These are phyloP conservation scores for Parasarocladium wereldwijsianum DNA, from an alignment of 2,329 filamentous ascomycete species.

Conservation along the genomic window DNA sequence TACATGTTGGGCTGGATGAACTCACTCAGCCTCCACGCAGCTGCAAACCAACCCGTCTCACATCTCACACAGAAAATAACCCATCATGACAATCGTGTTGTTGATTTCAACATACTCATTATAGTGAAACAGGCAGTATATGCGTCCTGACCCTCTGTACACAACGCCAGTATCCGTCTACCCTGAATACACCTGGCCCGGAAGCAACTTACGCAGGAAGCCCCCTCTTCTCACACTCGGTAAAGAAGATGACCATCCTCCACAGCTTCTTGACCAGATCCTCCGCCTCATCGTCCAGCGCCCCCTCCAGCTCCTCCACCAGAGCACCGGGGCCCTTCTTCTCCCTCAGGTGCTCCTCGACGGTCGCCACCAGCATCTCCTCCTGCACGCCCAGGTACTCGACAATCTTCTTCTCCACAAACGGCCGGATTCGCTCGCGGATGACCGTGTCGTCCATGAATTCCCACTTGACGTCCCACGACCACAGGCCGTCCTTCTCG, in stretches of 20 bases:
- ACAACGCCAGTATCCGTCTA: no score
- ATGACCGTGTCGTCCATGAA: constrained; percentile 71
- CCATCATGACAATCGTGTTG: no score
- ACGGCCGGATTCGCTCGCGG: constrained; percentile 75
- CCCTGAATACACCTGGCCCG: no score
- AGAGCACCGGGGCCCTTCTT: constrained; percentile 63
- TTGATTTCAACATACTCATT: no score
- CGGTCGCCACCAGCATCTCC: constrained; percentile 84
- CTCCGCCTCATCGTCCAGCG: constrained; percentile 88
- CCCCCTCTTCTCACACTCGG: constrained; percentile 83
- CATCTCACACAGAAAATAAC: no score
- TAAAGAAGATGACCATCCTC: constrained; percentile 98
- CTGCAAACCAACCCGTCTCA: no score
- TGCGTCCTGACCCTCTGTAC: no score
- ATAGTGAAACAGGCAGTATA: no score
- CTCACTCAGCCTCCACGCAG: no score
- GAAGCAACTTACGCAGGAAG: constrained; percentile 44
- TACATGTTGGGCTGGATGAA: no score
- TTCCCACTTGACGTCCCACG: constrained; percentile 88
- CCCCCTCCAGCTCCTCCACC: constrained; percentile 72
- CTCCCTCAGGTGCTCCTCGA: constrained; percentile 72
- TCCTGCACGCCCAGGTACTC: constrained; percentile 95
- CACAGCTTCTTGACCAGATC: constrained; percentile 91
- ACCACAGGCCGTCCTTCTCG: constrained; percentile 75
- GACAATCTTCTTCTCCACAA: constrained; percentile 96